Base-by-base conservation (phyloP, 495 filamentous ascomycete genomes). In the Neurospora sp. region DNA sequence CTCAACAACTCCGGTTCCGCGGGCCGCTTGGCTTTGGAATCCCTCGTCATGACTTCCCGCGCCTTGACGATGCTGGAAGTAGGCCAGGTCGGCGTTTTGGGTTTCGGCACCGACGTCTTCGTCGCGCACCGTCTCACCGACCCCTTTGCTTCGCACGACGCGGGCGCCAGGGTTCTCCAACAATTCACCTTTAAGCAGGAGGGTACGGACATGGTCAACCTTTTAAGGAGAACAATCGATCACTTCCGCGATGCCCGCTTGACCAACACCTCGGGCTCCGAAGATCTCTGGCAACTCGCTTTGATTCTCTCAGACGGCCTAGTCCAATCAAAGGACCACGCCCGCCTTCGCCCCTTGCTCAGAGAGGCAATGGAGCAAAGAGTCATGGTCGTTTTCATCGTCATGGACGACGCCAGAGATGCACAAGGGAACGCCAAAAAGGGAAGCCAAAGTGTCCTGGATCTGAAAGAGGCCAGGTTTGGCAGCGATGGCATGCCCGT, bases 311-410 rank as follows among this genome's bases (percentile, higher is more conserved):
- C 92, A 1, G 96, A 99, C 77, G 96, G 96, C 27, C 88, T 98
- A 38, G 97, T 93, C 72, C 93, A 97, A 75, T 84, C 83, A 42
- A 77, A 81, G 18, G 90, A 93, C 53, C 95, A 97, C 79, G 93
- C 91, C n/a, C 85, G 87, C 1, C 91, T 99, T 71, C 85, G 89
- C 12, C 86, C 93, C 22, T 89, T 98, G 5, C 83, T n/a, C n/a
- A n/a, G 96, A 8, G 90, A 94, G 77, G 94, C 96, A 4, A 89
- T 92, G 75, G 95, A 97, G 80, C 93, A 97, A 81, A 85, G 93
- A 10, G 94, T 99, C 77, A 98, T 99, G 96, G 90, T 98, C 70
- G 94, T 99, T 0, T 99, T 98, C 76, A 91, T 99, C 68, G 91
- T 99, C 74, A 91, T 99, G 74, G 96, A 99, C 83, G 90, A 94